Evolutionary conservation across 2,329 filamentous ascomycete species (phyloP), one percentile per base, ranked within the genome.

Genomic region (Alternaria solani): DNA sequence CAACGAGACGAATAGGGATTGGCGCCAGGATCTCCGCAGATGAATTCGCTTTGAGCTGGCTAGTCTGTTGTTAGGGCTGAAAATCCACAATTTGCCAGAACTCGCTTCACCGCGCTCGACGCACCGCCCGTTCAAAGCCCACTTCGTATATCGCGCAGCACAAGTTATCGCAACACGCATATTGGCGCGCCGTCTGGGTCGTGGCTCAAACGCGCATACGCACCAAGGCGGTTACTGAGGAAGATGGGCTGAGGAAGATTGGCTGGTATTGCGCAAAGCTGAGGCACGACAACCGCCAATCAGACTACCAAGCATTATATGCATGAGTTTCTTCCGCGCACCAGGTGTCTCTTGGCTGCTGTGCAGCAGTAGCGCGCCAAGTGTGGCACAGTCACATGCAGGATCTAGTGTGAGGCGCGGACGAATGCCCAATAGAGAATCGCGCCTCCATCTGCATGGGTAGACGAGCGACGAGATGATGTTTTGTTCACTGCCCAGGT

Each of bases 161-260:
- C 46, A 20, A 39, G 53, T 39, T 47, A 28, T 44, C 47, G 14
- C 28, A 49, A 49, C 23, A 18, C 32, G 46, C 30, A 38, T 18
- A 2, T 23, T 42, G 32, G 7, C 47, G 28, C 41, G 41, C n/a
- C 46, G n/a, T 51, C 4, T 4, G 25, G 1, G 12, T 51, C 47
- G 41, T 60, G 53, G 53, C 46, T 60, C 39, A 57, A 57, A 60
- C 47, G 25, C 34, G 34, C 30, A 46, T 12, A 16, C 41, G 39
- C 38, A 51, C 39, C 32, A 34, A 23, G 46, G 51, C 36, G 44
- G 28, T 47, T 34, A 30, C 34, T 36, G 51, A 44, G 14, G 26
- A 38, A 41, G 32, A 16, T 14, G 36, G 20, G 20, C 34, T 36
- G 51, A 44, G 11, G 26, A 38, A 41, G 32, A 16, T 14, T 25